A percentile compares a stretch with the other conserved stretches of the same genome.
These are phyloP conservation scores for Beauveria asiatica DNA, from an alignment of 2,329 filamentous ascomycete species.

Conservation along the genomic window DNA sequence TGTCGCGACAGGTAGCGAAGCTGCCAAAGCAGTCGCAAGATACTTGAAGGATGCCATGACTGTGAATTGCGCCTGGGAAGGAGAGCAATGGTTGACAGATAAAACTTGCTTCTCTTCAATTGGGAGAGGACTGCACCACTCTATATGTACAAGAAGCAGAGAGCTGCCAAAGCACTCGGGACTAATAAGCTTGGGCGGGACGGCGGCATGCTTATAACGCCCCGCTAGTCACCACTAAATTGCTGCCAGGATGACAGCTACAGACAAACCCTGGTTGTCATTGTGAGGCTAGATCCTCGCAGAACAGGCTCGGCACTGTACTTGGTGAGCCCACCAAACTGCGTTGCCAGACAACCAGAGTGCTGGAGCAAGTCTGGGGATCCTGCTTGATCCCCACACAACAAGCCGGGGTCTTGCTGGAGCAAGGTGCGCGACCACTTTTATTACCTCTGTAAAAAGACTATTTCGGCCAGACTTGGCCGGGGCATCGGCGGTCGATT, in stretches of 20 bases:
- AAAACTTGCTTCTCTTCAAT: not conserved
- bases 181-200: not conserved
- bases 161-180: not conserved
- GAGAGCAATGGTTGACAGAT: not conserved
- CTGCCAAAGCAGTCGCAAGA: conserved; percentile 20
- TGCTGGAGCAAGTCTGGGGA: conserved; percentile 1
- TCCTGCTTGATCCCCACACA: not conserved
- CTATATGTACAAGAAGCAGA: not conserved
- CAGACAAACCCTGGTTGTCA: not conserved
- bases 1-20: conserved; percentile 22
- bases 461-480: not conserved
- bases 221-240: conserved; percentile 2
- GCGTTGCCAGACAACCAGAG: not conserved
- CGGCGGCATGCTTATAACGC: not conserved
- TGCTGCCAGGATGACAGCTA: not conserved
- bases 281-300: not conserved
- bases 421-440: not conserved
- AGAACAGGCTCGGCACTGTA: not conserved
- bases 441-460: not conserved
- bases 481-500: not conserved
- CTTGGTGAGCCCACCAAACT: not conserved
- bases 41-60: conserved; percentile 20
- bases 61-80: not conserved
- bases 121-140: not conserved
- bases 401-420: not conserved